A percentile compares a stretch with the other conserved stretches of the same genome.
These are phyloP conservation scores for Phycomyces nitens DNA, from an alignment of 192 early-diverging fungal genomes.

Conservation along the genomic window DNA sequence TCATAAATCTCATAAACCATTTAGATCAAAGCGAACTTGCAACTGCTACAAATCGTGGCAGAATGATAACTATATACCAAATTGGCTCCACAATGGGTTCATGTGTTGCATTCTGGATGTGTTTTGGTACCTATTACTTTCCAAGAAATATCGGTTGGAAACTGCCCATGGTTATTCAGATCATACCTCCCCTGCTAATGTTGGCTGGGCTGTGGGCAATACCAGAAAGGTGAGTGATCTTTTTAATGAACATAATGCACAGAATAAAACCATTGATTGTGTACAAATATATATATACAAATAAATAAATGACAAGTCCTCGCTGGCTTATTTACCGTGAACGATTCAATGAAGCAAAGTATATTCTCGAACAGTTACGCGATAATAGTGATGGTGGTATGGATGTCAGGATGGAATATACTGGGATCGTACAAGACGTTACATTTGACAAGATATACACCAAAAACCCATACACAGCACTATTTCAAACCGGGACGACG, in stretches of 20 bases:
- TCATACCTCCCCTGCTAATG: constrained; percentile 15
- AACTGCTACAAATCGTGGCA: constrained; percentile 65
- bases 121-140: constrained; percentile 13
- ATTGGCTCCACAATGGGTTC: constrained; percentile 85
- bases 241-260: no score
- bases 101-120: constrained; percentile 36
- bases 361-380: constrained; percentile 68
- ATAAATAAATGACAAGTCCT: constrained; percentile 46
- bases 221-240: constrained; percentile 17
- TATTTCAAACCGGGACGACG: constrained; percentile 39
- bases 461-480: constrained; percentile 40
- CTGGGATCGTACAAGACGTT: constrained; percentile 67
- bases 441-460: constrained; percentile 33
- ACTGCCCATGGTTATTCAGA: constrained; percentile 6
- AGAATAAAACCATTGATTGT: background rate
- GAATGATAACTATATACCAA: constrained; percentile 81
- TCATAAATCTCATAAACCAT: no score
- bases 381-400: constrained; percentile 46
- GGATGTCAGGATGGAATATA: constrained; percentile 60
- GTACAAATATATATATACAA: background rate
- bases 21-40: constrained; percentile 27
- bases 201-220: constrained; percentile 16
- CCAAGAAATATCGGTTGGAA: background rate
- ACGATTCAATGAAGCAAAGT: constrained; percentile 64
- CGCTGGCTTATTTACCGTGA: constrained; percentile 78